These are phyloP conservation scores for Erigeron canadensis DNA, from an alignment of 129 eudicot species.

Conservation along the genomic window DNA sequence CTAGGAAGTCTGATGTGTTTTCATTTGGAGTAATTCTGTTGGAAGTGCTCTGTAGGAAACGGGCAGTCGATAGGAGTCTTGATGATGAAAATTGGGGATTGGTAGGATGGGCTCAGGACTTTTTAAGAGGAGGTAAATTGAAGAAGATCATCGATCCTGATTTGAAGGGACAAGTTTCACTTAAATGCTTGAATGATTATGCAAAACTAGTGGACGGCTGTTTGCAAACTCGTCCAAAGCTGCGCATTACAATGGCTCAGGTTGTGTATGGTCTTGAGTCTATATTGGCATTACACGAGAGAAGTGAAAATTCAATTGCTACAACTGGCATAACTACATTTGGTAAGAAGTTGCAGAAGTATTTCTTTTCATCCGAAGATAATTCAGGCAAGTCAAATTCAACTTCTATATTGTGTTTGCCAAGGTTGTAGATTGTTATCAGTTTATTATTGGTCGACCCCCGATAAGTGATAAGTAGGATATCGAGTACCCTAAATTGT, in stretches of 20 bases:
- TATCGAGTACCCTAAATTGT: too few relatives aligned
- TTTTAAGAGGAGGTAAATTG: neutral
- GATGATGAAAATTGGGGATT: neutral
- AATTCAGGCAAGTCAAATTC: too few relatives aligned
- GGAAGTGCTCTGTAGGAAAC: too few relatives aligned
- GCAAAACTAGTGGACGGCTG: slow-evolving; percentile 1
- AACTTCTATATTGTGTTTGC: too few relatives aligned
- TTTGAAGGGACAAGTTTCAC: neutral
- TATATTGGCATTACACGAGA: neutral
- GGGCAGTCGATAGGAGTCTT: too few relatives aligned
- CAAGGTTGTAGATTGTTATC: too few relatives aligned
- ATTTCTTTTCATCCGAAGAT: too few relatives aligned
- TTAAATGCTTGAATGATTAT: slow-evolving; percentile 8
- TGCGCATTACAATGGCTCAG: slow-evolving; percentile 11
- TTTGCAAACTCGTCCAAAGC: slow-evolving; percentile 1
- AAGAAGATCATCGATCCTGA: slow-evolving; percentile 3
- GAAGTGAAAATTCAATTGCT: neutral
- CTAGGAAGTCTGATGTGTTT: slow-evolving; percentile 12
- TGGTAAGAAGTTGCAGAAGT: slow-evolving; percentile 12
- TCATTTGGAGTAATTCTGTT: too few relatives aligned
- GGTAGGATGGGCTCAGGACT: slow-evolving; percentile 4
- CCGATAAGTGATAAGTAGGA: too few relatives aligned
- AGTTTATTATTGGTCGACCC: too few relatives aligned
- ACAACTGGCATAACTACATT: neutral
- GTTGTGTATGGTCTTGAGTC: slow-evolving; percentile 12